Base-by-base conservation (phyloP, 306 rosid genomes). In the Inga laurina region DNA sequence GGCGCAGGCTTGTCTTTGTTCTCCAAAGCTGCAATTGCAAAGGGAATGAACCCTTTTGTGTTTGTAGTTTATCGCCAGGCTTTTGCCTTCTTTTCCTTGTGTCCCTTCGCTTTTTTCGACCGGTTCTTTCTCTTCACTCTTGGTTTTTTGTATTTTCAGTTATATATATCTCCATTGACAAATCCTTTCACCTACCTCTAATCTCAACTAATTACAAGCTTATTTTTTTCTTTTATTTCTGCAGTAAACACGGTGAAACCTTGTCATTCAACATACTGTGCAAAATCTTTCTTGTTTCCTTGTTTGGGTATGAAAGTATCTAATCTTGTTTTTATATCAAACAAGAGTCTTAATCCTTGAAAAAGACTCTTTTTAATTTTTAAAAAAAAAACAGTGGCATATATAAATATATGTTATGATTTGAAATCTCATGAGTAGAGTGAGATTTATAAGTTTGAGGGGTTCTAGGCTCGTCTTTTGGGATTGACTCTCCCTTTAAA, bases 51-150 rank as follows among this genome's bases (percentile, higher is more conserved):
- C 87, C 93, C 98, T 52, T 88, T 74, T 79, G 93, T 96, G 65
- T 96, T 96, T 79, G 98, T 96, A 62, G 92, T 96, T 72, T 96
- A 96, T 77, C 86, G 99, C n/a, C 99, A 96, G 87, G 94, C 92
- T 82, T 89, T 93, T 72, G 99, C 98, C 21, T 61, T 91, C 14
- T 65, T 96, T 44, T 89, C 90, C 78, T 65, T 96, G 79, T 86
- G 91, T 72, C 99, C 99, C 21, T 86, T 93, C 76, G 93, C 97
- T 65, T 85, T 85, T 88, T 86, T 90, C 27, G 98, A 96, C 88
- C 89, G 99, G 99, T 93, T 72, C 10, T 35, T 70, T 61, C 8
- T 24, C 37, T 59, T 59, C 18, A 5, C 48, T 9, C 8, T n/a
- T 70, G 18, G 15, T 37, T 19, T 59, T 27, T 7, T 6, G n/a